Evolutionary conservation across 169 alveolate genomes (phyloP), one percentile per base, ranked within the genome.

Genomic region (Plasmodium gonderi): DNA sequence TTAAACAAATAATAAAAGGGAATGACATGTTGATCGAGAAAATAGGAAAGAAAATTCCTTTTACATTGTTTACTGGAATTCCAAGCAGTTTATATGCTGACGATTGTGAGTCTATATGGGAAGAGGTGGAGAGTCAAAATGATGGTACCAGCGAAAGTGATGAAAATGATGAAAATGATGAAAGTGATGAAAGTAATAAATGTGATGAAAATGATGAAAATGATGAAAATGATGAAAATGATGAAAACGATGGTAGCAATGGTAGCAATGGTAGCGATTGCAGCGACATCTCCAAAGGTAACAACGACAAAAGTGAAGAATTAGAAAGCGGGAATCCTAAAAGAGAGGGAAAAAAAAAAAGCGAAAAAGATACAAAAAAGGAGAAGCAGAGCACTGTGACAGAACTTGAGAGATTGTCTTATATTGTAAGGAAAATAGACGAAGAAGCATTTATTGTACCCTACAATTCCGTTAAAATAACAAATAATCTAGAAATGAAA

Each of bases 371-470:
- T n/a, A 81, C 49, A 45, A 44, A 68, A 20, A 4, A 81, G 5
- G 79, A 85, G 8, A 85, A 67, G 14, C 87, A 47, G 47, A 80
- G 42, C 45, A 44, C 64, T 74, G 45, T 74, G 29, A 85, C 68
- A 45, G 85, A 74, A 65, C 67, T 72, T 51, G 85, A 74, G 20
- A 74, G 85, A 49, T 44, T 85, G 9, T 85, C 87, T 31, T 72
- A 74, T 49, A 38, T 75, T 60, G 45, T 85, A 4, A 31, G 87
- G 67, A 74, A 74, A 49, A 72, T 85, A 75, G 87, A 85, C 31
- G 79, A 72, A 38, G 92, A 85, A 74, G 79, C 92, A 14, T 72
- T 85, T 85, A 72, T 85, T 14, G 60, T 82, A 33, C 92, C 92
- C 40, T 49, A 82, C 77, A 72, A 82, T 44, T 82, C 92, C 14